A percentile compares a stretch with the other conserved stretches of the same genome.
phyloP scores from a whole-genome alignment of 106 monocot genomes.

The Dendrobium huoshanense region DNA sequence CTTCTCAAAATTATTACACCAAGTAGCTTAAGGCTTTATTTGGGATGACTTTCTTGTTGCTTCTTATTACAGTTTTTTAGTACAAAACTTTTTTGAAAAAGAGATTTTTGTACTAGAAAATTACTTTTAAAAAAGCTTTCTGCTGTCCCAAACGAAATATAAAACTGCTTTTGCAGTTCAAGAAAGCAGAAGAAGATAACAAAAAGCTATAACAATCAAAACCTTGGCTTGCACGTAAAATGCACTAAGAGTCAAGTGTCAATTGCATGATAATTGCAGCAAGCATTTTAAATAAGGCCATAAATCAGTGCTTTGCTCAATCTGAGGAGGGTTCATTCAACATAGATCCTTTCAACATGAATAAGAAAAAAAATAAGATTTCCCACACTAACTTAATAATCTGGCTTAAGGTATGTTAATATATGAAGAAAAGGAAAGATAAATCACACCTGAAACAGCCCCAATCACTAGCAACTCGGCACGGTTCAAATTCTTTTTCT shows the following conservation, averaged over 20 bases:
- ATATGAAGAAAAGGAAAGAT: neutral
- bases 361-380: too few relatives aligned
- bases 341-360: too few relatives aligned
- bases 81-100: too few relatives aligned
- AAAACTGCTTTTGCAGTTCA: neutral
- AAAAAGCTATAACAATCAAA: neutral
- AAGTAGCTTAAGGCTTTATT: neutral
- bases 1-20: neutral
- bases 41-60: too few relatives aligned
- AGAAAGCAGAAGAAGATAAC: neutral
- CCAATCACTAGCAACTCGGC: conserved; percentile 74
- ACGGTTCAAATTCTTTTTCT: conserved; percentile 56
- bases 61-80: too few relatives aligned
- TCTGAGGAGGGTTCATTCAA: too few relatives aligned
- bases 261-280: neutral
- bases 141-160: too few relatives aligned
- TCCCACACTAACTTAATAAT: neutral
- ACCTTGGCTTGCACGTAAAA: neutral
- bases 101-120: too few relatives aligned
- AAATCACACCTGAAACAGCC: conserved; percentile 68
- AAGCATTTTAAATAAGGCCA: neutral
- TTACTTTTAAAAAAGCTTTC: too few relatives aligned
- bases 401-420: neutral
- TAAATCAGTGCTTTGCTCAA: neutral
- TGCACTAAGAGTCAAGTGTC: neutral